phyloP scores from a whole-genome alignment of 1,284 basidiomycete genomes.

The Cryptococcus maquisensis region DNA sequence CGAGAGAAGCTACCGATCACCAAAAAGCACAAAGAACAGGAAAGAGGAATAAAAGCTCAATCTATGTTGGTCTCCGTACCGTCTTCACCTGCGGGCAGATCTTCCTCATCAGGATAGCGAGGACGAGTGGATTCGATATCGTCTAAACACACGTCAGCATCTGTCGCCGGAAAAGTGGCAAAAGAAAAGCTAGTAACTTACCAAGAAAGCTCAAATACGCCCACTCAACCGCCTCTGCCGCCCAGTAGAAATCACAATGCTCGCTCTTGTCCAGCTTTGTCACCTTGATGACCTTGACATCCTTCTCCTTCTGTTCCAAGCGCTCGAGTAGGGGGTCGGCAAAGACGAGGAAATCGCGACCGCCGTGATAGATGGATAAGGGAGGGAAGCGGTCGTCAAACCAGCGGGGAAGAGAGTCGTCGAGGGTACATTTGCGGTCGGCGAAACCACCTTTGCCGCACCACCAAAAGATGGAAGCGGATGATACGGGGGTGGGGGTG shows the following conservation, averaged over 20 bases:
- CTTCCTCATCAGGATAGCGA: constrained; percentile 34
- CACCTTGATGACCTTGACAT: constrained; percentile 55
- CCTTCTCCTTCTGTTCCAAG: constrained; percentile 51
- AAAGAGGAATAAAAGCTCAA: no score
- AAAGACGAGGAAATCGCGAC: constrained; percentile 54
- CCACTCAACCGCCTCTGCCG: constrained; percentile 60
- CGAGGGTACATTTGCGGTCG: constrained; percentile 56
- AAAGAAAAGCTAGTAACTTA: constrained; percentile 21
- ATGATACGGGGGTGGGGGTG: constrained; percentile 59
- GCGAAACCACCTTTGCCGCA: constrained; percentile 60
- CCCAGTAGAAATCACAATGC: constrained; percentile 55
- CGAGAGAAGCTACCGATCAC: no score
- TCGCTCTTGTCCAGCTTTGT: constrained; percentile 54
- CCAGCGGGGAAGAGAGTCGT: constrained; percentile 54
- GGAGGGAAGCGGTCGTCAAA: constrained; percentile 59
- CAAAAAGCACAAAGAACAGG: neutral
- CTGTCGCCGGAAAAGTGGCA: neutral
- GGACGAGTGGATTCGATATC: constrained; percentile 43
- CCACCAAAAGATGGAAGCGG: constrained; percentile 58
- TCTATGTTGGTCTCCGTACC: constrained; percentile 6
- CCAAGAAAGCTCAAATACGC: constrained; percentile 51
- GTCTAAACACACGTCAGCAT: constrained; percentile 13
- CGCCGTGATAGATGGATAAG: constrained; percentile 56
- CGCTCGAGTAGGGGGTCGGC: constrained; percentile 54
- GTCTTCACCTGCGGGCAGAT: neutral